Evolutionary conservation across 1,139 yeast species (phyloP).

Genomic region (Candida tropicalis): DNA sequence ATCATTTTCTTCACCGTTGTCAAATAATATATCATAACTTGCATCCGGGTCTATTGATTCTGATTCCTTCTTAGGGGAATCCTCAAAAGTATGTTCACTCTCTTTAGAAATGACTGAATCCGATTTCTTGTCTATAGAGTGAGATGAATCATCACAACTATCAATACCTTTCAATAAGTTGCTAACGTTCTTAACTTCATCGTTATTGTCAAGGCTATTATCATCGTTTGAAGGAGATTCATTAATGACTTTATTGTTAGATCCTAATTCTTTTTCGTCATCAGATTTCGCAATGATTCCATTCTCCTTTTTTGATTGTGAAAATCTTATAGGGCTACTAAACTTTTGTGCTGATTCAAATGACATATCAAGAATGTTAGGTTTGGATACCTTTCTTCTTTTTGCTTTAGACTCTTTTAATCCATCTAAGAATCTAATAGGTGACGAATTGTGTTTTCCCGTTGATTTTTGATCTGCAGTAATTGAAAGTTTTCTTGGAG

Average conservation of each 20-base stretch:
- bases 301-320: neutral
- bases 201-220: too few relatives aligned
- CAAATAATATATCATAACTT: neutral
- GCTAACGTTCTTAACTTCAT: neutral
- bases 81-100: too few relatives aligned
- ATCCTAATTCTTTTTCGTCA: neutral
- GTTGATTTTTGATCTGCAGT: neutral
- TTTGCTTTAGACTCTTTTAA: conserved; percentile 2
- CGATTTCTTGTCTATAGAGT: too few relatives aligned
- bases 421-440: conserved; percentile 10
- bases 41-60: neutral
- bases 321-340: neutral
- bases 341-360: conserved; percentile 11
- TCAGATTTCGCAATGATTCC: neutral
- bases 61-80: neutral
- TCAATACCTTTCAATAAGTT: neutral
- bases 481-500: neutral
- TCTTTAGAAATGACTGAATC: too few relatives aligned
- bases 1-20: neutral
- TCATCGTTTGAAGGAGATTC: too few relatives aligned
- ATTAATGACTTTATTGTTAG: too few relatives aligned
- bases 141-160: too few relatives aligned
- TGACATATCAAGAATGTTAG: conserved; percentile 18
- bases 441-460: conserved; percentile 5
- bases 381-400: conserved; percentile 10